Base-by-base conservation (phyloP, 2,329 filamentous ascomycete genomes). In the Penicillium sp. region DNA sequence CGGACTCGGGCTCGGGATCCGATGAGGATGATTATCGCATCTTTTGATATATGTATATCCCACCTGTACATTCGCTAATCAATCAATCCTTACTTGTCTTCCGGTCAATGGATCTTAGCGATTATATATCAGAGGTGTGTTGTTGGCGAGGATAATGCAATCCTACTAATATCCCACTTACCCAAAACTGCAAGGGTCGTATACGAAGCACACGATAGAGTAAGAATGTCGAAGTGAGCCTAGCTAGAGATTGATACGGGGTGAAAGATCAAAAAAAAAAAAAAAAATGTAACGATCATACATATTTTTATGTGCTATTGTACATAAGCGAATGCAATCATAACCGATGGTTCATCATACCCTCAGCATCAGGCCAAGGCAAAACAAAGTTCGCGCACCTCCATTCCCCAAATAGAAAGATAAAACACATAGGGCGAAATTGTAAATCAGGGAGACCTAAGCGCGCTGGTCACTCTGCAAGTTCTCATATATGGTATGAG, bases 391-490 rank as follows among this genome's bases (percentile, higher is more conserved):
- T 45, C 55, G 50, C 56, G 59, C 43, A 46, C 31, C 57, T 48
- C 51, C 46, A 38, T 29, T 31, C 4, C 26, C 53, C 51, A 38
- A 54, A 55, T 18, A 51, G 38, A 40, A 47, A 20, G 22, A 34
- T 48, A 2, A 34, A 31, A 32, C 40, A 10, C 5, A 38, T 16
- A 20, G 4, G 16, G 16, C 31, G 8, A 32, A 35, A 13, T 43
- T 24, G 10, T 22, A 38, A 31, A 48, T 1, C 3, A 26, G 1
- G n/a, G n/a, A 24, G 20, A 16, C 50, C 56, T 66, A 72, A 50
- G 64, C 66, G 18, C 67, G 61, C 66, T 72, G 68, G 42, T 72
- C 69, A 4, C 42, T 42, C 49, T 69, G 54, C 57, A 72, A 45
- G 38, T 57, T 32, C 51, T 68, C 56, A 45, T 65, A 73, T 20